These are phyloP conservation scores for Lentinula raphanica DNA, from an alignment of 768 basidiomycete genomes.

Conservation along the genomic window DNA sequence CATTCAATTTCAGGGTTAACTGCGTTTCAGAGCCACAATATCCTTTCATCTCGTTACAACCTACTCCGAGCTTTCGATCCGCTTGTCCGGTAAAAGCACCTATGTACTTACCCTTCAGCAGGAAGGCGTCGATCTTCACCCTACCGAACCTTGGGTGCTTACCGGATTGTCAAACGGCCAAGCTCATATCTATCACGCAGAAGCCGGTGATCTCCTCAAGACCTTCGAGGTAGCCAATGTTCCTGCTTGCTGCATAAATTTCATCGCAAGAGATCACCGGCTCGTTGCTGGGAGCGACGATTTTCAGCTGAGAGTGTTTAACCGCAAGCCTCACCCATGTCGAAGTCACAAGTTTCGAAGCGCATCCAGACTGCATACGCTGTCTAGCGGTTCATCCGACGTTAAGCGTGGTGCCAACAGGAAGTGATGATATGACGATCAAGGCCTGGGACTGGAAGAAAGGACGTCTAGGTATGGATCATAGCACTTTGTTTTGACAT, in stretches of 20 bases:
- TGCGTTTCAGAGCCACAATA: too few species aligned
- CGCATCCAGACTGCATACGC: constrained; percentile 97
- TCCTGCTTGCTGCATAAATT: constrained; percentile 92
- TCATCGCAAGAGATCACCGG: constrained; percentile 99
- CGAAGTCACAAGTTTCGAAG: constrained; percentile 91
- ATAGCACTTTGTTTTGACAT: too few species aligned
- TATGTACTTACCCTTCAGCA: too few species aligned
- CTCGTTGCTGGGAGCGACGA: constrained; percentile 85
- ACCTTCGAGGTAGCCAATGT: constrained; percentile 97
- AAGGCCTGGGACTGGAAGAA: constrained; percentile 99
- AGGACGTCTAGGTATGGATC: constrained; percentile 76
- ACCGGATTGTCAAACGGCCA: constrained; percentile 93
- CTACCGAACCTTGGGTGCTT: constrained; percentile 92
- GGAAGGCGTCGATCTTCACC: constrained; percentile 95
- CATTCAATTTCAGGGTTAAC: too few species aligned
- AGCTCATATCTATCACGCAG: constrained; percentile 97
- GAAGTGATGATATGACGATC: constrained; percentile 98
- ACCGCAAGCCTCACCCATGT: constrained; percentile 99
- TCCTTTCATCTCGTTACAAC: too few species aligned
- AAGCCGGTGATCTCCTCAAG: constrained; percentile 88
- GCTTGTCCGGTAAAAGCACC: too few species aligned
- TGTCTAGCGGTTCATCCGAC: constrained; percentile 95
- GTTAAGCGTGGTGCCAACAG: constrained; percentile 86
- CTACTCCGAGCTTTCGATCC: too few species aligned
- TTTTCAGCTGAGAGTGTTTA: constrained; percentile 93